Base-by-base conservation (phyloP, 306 rosid species). In the Inga oerstediana region DNA sequence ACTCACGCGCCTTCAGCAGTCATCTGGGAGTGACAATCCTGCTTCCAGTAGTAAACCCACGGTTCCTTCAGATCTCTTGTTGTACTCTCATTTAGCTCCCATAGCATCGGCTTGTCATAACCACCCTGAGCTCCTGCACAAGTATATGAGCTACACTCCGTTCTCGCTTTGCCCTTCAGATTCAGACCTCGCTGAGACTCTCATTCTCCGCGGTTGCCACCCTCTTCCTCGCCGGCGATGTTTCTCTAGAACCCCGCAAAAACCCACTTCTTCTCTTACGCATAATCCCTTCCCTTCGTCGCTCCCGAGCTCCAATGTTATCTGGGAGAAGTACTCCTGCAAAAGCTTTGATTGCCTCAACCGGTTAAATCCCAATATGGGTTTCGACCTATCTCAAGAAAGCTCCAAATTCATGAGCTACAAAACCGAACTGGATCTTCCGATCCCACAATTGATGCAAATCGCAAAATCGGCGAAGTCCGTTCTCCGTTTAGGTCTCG, bases 181-280 rank as follows among this genome's bases (percentile, higher is more conserved):
- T 74, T 72, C 88, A 2, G 92, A 83, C 85, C n/a, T 86, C 19
- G 89, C 87, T 0, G 92, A 90, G 44, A 11, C 89, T 10, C 93
- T 92, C 52, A 82, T 79, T 27, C 85, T 91, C 24, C 91, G 85
- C 13, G 95, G 95, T 39, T 92, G 93, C 78, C 96, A 90, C 79
- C 93, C 93, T 0, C 96, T 92, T 65, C 96, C 93, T 19, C 93
- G 93, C 77, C 96, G 96, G n/a, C 81, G 93, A 4, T 92, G 96
- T 75, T 92, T 92, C 83, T 62, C 93, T 66, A 81, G 46, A 79
- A 90, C 96, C 67, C 90, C 92, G 0, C 79, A 70, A 17, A 88
- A 88, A 24, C 93, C 92, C 52, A 74, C 89, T 10, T 84, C 89
- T 45, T 86, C 89, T 46, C 89, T 89, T 70, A 82, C 91, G 0